Percentiles rank a stretch among this genome's conserved stretches.
Evolutionary conservation across 2,329 filamentous ascomycete species (phyloP).

Genomic region (Botrytis deweyae): DNA sequence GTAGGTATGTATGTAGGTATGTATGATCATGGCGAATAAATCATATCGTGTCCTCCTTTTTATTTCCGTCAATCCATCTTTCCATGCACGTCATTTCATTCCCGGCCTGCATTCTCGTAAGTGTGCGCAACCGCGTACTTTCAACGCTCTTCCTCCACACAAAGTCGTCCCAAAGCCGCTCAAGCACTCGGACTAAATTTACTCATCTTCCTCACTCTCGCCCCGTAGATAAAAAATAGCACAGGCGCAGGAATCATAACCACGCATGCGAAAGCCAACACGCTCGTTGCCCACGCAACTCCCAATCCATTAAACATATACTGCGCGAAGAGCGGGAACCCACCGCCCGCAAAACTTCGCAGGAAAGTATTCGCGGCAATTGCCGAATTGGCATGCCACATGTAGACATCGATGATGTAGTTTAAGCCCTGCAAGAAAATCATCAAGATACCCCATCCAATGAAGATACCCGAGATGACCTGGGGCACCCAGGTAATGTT

Average conservation of each 20-base stretch:
- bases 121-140: too few species aligned
- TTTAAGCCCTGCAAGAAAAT: constrained; percentile 32
- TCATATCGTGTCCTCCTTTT: neutral
- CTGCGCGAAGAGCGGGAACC: constrained; percentile 60
- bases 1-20: neutral
- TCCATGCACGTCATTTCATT: neutral
- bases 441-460: constrained; percentile 65
- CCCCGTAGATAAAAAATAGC: constrained; percentile 13
- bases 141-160: neutral
- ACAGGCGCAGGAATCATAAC: constrained; percentile 10
- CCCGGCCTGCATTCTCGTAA: neutral
- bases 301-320: constrained; percentile 48
- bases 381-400: constrained; percentile 54
- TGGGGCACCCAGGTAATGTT: constrained; percentile 65
- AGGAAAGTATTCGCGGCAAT: constrained; percentile 59
- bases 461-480: constrained; percentile 58
- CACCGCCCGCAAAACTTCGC: constrained; percentile 55
- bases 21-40: neutral
- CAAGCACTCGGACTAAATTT: constrained; percentile 37
- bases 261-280: constrained; percentile 23
- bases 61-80: neutral
- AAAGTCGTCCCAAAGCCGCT: neutral
- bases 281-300: constrained; percentile 44
- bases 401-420: constrained; percentile 58
- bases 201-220: constrained; percentile 44